These are phyloP conservation scores for rapeseed (Brassica napus) DNA, from an alignment of 345 rosid genomes.

Conservation along the genomic window DNA sequence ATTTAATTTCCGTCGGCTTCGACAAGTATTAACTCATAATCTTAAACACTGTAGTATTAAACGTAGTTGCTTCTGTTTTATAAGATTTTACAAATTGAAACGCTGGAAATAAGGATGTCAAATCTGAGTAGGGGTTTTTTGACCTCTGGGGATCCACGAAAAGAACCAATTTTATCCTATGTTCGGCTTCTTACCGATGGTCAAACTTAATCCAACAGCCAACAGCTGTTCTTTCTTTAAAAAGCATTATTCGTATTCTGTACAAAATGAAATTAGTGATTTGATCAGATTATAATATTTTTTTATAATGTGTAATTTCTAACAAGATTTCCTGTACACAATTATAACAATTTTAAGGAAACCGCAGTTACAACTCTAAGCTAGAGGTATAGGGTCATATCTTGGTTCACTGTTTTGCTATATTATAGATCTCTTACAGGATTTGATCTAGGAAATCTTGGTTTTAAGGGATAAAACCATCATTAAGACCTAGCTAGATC, in stretches of 20 bases:
- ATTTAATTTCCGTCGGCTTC: background rate
- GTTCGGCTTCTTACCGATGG: conserved; percentile 38
- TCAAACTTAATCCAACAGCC: conserved; percentile 26
- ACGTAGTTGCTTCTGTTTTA: background rate
- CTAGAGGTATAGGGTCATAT: background rate
- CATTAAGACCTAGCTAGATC: conserved; percentile 4
- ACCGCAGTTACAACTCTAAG: background rate
- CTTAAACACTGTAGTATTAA: background rate
- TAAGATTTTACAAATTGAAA: background rate
- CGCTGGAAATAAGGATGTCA: conserved; percentile 12
- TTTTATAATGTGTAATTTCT: background rate
- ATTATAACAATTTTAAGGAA: background rate
- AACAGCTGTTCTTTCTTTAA: conserved; percentile 29
- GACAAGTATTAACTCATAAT: background rate
- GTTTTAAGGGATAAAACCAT: background rate
- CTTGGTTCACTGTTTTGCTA: conserved; percentile 3
- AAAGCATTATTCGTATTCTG: background rate
- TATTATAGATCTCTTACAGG: background rate
- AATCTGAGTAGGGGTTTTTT: conserved; percentile 37
- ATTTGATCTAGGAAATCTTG: background rate
- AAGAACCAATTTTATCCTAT: conserved; percentile 22
- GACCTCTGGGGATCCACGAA: conserved; percentile 39
- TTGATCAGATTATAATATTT: background rate
- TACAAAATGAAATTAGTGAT: background rate
- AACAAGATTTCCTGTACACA: background rate